Percentiles rank a stretch among this genome's conserved stretches.
Conservation (phyloP, 1,139 yeast genomes). For the Lodderomyces theae region DNA sequence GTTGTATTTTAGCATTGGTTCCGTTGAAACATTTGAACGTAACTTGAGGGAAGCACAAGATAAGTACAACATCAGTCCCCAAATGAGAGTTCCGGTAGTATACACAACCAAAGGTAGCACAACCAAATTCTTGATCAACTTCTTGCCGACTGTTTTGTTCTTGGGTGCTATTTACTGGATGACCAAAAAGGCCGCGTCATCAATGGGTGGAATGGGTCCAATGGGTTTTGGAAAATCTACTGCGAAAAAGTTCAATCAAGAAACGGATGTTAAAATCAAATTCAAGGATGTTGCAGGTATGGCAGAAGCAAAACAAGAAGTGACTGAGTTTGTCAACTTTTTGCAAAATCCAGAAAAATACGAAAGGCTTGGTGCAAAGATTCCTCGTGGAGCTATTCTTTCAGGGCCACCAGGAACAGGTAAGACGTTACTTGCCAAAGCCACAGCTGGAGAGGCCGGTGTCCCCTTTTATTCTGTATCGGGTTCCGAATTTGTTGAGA, state of each 20-base stretch:
- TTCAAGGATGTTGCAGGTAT: constrained; percentile 97
- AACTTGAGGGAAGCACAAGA: constrained; percentile 75
- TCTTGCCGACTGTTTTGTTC: constrained; percentile 75
- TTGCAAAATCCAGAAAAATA: constrained; percentile 85
- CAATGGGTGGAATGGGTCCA: constrained; percentile 62
- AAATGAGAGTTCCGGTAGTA: constrained; percentile 78
- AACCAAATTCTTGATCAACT: constrained; percentile 63
- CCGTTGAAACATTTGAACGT: constrained; percentile 87
- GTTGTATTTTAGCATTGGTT: constrained; percentile 75
- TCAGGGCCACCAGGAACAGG: constrained; percentile 99
- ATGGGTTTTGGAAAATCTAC: constrained; percentile 81
- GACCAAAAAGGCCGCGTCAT: constrained; percentile 48
- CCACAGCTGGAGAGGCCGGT: constrained; percentile 98
- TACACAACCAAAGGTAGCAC: constrained; percentile 69
- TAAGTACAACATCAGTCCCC: constrained; percentile 58
- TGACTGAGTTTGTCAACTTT: constrained; percentile 94
- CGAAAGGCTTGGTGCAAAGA: constrained; percentile 90
- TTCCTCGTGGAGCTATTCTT: constrained; percentile 95
- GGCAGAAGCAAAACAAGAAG: constrained; percentile 96
- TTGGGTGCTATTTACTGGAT: constrained; percentile 83
- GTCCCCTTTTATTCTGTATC: constrained; percentile 94
- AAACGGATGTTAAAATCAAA: constrained; percentile 81
- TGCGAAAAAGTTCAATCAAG: constrained; percentile 90
- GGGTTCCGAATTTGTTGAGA: constrained; percentile 97
- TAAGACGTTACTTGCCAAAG: constrained; percentile 94